phyloP scores from a whole-genome alignment of 148 eudicot genomes.

The Pouteria glomerata region DNA sequence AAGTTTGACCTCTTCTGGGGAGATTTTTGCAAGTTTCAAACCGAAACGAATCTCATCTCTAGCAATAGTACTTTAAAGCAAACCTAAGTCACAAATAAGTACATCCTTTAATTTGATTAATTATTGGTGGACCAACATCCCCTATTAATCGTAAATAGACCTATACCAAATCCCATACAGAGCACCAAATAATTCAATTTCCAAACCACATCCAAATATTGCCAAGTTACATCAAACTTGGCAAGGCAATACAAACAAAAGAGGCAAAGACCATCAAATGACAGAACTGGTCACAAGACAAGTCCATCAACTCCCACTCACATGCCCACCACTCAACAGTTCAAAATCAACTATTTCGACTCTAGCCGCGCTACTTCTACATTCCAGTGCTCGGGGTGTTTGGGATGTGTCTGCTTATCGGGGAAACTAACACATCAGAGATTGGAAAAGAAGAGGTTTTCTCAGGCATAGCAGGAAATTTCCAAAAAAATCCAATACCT shows the following conservation, averaged over 20 bases:
- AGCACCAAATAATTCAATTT: not conserved
- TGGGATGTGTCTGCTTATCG: too few relatives aligned
- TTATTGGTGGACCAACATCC: not conserved
- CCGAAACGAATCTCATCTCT: too few relatives aligned
- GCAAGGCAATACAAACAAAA: not conserved
- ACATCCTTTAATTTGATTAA: not conserved
- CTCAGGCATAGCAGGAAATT: not conserved
- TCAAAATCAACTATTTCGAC: constrained; percentile 3
- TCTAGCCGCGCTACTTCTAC: not conserved
- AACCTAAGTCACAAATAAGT: not conserved
- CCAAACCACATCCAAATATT: not conserved
- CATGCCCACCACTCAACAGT: not conserved
- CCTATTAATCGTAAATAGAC: not conserved
- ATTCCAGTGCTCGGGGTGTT: not conserved
- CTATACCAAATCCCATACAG: not conserved
- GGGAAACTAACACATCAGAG: not conserved
- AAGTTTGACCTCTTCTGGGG: too few relatives aligned
- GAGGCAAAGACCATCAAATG: constrained; percentile 11
- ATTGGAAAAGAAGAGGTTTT: not conserved
- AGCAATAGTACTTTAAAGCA: not conserved
- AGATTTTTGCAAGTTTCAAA: too few relatives aligned
- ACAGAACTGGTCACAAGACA: not conserved
- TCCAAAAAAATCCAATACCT: not conserved
- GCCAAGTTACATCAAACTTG: not conserved
- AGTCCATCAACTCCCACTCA: constrained; percentile 7